phyloP scores from a whole-genome alignment of 345 rosid species.

The Acer yangbiense region DNA sequence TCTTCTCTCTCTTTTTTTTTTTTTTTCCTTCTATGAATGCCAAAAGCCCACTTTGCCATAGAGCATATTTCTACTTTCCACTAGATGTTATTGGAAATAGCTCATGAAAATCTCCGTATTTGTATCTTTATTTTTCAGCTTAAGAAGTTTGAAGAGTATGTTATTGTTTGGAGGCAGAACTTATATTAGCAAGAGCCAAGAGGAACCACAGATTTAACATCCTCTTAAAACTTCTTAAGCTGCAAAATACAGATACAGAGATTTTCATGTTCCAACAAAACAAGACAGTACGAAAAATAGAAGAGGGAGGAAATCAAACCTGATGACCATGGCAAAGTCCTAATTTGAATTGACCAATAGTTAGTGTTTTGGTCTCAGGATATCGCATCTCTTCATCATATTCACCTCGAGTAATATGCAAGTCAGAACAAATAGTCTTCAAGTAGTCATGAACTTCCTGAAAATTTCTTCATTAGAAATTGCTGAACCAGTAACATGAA shows the following conservation, averaged over 20 bases:
- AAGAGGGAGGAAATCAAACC: constrained; percentile 42
- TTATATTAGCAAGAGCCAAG: neutral
- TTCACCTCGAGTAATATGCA: constrained; percentile 86
- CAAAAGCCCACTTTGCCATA: neutral
- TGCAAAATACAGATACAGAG: neutral
- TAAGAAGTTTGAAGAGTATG: neutral
- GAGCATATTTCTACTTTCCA: neutral
- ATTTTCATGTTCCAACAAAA: neutral
- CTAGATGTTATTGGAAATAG: neutral
- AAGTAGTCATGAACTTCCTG: constrained; percentile 96
- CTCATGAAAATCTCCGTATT: neutral
- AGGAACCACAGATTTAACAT: neutral
- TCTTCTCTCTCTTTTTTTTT: neutral
- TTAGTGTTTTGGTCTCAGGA: constrained; percentile 83
- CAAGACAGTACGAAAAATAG: neutral
- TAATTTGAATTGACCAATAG: constrained; percentile 92
- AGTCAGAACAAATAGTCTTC: constrained; percentile 85
- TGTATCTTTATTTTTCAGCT: neutral
- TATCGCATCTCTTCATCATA: constrained; percentile 82
- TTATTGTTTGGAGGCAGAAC: neutral
- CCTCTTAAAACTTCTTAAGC: constrained; percentile 1
- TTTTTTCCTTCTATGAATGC: neutral
- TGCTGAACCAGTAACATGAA: constrained; percentile 12
- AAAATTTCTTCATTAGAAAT: constrained; percentile 18
- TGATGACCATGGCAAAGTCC: constrained; percentile 97